phyloP scores from a whole-genome alignment of 352 stramenopile species.

The Lagenidium sp. region DNA sequence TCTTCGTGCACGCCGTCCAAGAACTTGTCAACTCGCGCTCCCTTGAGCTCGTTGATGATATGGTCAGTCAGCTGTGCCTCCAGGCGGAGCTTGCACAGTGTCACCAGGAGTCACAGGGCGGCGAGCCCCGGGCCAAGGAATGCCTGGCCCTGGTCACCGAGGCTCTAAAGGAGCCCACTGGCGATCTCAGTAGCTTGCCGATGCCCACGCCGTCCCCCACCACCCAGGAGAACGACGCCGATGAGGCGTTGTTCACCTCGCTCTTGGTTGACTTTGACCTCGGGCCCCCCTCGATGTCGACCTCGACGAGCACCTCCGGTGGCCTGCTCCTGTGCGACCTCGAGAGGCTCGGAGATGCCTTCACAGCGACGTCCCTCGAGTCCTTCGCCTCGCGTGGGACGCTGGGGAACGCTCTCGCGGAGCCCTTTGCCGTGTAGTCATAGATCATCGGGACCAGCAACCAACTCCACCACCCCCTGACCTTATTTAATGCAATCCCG shows the following conservation, averaged over 20 bases:
- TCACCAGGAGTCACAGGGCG: constrained; percentile 5
- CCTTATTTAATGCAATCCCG: constrained; percentile 1
- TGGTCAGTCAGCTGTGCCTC: constrained; percentile 10
- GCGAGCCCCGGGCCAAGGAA: not conserved
- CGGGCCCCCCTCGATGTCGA: constrained; percentile 7
- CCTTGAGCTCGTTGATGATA: constrained; percentile 4
- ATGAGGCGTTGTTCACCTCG: constrained; percentile 16
- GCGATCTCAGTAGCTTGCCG: too few species aligned
- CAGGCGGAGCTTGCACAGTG: constrained; percentile 13
- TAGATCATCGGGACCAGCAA: not conserved
- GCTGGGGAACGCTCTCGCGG: not conserved
- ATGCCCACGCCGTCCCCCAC: too few species aligned
- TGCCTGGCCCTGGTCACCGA: constrained; percentile 8
- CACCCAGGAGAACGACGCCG: constrained; percentile 6
- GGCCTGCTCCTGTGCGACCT: too few species aligned
- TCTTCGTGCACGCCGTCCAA: constrained; percentile 13
- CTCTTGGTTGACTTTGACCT: constrained; percentile 17
- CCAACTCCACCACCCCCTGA: not conserved
- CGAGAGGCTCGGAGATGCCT: constrained; percentile 3
- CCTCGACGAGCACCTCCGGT: too few species aligned
- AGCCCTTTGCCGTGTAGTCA: constrained; percentile 12
- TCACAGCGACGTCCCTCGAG: constrained; percentile 8
- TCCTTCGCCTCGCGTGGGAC: constrained; percentile 6
- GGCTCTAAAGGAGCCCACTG: too few species aligned
- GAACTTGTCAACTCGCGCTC: constrained; percentile 10